These are phyloP conservation scores for Avicennia marina DNA, from an alignment of 257 asterid genomes.

Conservation along the genomic window DNA sequence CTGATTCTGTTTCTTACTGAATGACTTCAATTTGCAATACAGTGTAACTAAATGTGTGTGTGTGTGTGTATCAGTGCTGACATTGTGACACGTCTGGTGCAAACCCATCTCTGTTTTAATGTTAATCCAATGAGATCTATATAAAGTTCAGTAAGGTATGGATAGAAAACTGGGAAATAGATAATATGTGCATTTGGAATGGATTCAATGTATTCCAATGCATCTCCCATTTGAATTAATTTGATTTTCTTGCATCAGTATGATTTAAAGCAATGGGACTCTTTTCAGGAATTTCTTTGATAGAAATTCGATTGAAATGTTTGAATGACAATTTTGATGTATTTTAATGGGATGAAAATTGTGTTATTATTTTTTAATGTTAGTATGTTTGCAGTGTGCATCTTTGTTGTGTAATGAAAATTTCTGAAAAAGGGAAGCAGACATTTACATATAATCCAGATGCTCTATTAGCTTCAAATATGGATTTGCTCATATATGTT, in stretches of 20 bases:
- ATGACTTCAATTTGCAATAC: conserved; percentile 6
- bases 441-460: neutral
- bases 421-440: no score
- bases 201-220: neutral
- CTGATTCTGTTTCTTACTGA: conserved; percentile 17
- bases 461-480: conserved; percentile 2
- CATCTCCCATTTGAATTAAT: neutral
- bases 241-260: conserved; percentile 11
- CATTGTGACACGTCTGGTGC: neutral
- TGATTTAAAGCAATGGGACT: neutral
- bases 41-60: no score
- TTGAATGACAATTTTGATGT: no score
- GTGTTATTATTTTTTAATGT: no score
- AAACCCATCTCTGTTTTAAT: conserved; percentile 1
- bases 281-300: conserved; percentile 1
- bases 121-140: neutral
- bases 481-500: neutral
- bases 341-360: no score
- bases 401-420: no score
- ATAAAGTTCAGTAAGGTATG: neutral
- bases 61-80: no score
- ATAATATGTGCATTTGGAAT: neutral
- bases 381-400: no score
- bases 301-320: neutral
- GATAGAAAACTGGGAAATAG: conserved; percentile 3